Percentiles rank a stretch among this genome's conserved stretches.
Evolutionary conservation across 1,139 yeast species (phyloP).

Genomic region (Candida sanyaensis): DNA sequence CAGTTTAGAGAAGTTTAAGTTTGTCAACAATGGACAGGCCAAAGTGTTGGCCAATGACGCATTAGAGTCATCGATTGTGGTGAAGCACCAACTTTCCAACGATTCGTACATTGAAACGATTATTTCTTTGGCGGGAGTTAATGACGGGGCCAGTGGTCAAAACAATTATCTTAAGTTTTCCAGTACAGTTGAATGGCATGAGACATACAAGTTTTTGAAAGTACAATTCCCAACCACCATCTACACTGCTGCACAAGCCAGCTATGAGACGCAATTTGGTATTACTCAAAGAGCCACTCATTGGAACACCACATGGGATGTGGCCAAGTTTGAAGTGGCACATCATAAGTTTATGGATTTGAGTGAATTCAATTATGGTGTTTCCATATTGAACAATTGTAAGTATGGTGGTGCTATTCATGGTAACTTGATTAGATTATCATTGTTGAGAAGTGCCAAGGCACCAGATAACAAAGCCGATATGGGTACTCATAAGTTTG

Average conservation of each 20-base stretch:
- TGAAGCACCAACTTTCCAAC: constrained; percentile 58
- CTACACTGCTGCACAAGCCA: constrained; percentile 65
- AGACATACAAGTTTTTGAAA: constrained; percentile 82
- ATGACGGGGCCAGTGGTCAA: constrained; percentile 25
- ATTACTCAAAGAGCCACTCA: constrained; percentile 90
- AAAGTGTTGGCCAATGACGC: constrained; percentile 56
- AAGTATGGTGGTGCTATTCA: constrained; percentile 93
- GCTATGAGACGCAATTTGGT: constrained; percentile 93
- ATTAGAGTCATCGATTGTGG: constrained; percentile 61
- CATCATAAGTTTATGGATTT: constrained; percentile 93
- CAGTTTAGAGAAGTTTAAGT: constrained; percentile 68
- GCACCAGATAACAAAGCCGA: constrained; percentile 93
- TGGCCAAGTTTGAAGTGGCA: constrained; percentile 94
- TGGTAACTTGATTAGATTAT: constrained; percentile 83
- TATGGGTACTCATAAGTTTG: constrained; percentile 84
- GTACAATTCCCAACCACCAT: constrained; percentile 93
- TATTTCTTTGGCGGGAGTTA: constrained; percentile 68
- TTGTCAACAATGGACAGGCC: constrained; percentile 45
- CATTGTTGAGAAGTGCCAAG: constrained; percentile 81
- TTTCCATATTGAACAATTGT: constrained; percentile 78
- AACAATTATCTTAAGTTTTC: constrained; percentile 53
- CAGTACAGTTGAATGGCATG: constrained; percentile 83
- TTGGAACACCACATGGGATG: constrained; percentile 93
- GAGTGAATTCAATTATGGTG: constrained; percentile 85
- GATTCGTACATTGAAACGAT: constrained; percentile 63